Evolutionary conservation across 768 basidiomycete genomes (phyloP), one percentile per base, ranked within the genome.

Genomic region (Pleurotus salmoneostramineus): DNA sequence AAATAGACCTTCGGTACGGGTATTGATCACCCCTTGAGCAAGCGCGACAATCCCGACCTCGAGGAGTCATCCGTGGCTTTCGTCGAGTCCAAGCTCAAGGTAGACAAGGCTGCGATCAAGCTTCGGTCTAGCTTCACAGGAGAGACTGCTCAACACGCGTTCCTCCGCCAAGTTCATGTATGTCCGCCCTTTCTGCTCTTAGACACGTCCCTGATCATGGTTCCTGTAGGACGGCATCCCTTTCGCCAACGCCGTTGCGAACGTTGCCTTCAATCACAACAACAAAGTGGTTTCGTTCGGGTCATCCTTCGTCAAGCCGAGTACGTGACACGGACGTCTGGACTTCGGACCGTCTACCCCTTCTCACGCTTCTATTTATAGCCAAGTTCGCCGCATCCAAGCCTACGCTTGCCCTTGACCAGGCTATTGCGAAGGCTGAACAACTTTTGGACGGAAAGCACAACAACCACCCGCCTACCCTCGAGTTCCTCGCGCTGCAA

Each of bases 291-390:
- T 74, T 45, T 68, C 78, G 0, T 76, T 80, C 56, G 74, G 79
- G 21, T 74, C 75, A 8, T 80, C 77, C 1, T 81, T 82, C 60
- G 70, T 80, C 12, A 73, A 74, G 57, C 69, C 77, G 0, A 66
- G 77, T 77, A 58, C n/a, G 71, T 27, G 21, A 27, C 21, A 27
- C 3, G 21, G 21, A 27, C 21, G 21, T 27, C 21, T 27, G 21
- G 21, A 27, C 21, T 27, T 27, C 21, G 21, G 14, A 15, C 5
- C 14, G 4, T 12, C n/a, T 15, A 6, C 36, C 32, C 6, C 8
- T n/a, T 21, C 5, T n/a, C n/a, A n/a, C 21, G 4, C 12, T 14
- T 50, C 50, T 15, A 7, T n/a, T 27, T 27, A 1, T 54, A 71
- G 73, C 62, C 14, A 61, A 21, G 0, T 62, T 74, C 21, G 68